Evolutionary conservation across 192 early-diverging fungal genomes (phyloP).

Genomic region (Coemansia sp.): DNA sequence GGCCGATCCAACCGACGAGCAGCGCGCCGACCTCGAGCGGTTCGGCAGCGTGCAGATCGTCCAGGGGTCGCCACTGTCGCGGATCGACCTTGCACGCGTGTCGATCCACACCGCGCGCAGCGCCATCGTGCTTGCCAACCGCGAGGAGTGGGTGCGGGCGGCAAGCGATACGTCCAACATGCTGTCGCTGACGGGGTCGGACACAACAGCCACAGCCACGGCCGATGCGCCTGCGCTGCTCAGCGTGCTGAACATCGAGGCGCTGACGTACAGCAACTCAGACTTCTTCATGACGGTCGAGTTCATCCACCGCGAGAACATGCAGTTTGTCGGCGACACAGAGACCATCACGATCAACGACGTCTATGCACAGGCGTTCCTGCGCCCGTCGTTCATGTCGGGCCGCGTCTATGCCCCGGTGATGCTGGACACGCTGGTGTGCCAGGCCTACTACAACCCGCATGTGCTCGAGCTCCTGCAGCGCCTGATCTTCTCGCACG

Average conservation of each 20-base stretch:
- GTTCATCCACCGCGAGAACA: constrained; percentile 71
- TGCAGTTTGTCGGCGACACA: constrained; percentile 72
- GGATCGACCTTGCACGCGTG: constrained; percentile 62
- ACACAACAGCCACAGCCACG: constrained; percentile 51
- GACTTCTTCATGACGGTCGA: constrained; percentile 70
- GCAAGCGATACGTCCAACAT: constrained; percentile 36
- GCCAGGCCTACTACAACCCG: constrained; percentile 72
- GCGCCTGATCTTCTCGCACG: constrained; percentile 59
- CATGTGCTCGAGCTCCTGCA: constrained; percentile 61
- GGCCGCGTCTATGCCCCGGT: constrained; percentile 69
- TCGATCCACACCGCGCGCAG: constrained; percentile 56
- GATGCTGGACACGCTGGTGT: constrained; percentile 71
- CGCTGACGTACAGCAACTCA: constrained; percentile 41
- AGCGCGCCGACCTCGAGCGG: constrained; percentile 46
- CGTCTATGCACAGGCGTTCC: constrained; percentile 61
- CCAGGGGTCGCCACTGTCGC: constrained; percentile 57
- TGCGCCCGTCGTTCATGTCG: constrained; percentile 68
- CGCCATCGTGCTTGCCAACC: constrained; percentile 62
- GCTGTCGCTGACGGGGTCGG: constrained; percentile 45
- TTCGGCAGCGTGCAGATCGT: constrained; percentile 60
- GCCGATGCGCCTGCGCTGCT: constrained; percentile 68
- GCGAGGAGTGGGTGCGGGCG: constrained; percentile 40
- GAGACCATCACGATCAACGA: constrained; percentile 59
- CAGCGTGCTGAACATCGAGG: constrained; percentile 66
- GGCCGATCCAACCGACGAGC: constrained; percentile 43